These are phyloP conservation scores for Ophiostoma sp. DNA, from an alignment of 2,329 filamentous ascomycete species.

Conservation along the genomic window DNA sequence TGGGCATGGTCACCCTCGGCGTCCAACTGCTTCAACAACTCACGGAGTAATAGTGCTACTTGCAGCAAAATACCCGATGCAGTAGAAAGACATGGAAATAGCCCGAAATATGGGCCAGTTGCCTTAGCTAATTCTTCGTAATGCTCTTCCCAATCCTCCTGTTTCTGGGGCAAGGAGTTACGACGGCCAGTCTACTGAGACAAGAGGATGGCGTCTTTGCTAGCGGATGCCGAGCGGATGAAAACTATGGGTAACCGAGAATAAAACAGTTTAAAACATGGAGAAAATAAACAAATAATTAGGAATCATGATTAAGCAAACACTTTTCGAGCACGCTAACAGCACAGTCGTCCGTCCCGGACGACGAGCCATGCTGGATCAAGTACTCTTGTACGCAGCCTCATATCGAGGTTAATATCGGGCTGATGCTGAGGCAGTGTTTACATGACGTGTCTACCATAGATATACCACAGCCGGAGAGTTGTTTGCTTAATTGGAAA, in stretches of 20 bases:
- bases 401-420: not conserved
- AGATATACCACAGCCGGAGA: not conserved
- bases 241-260: not conserved
- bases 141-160: not conserved
- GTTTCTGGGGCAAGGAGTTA: not conserved
- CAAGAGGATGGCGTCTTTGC: constrained; percentile 4
- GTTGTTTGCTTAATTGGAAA: not conserved
- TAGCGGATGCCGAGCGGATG: not conserved
- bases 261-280: not conserved
- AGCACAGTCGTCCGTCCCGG: not conserved
- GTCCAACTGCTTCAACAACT: no score
- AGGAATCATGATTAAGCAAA: not conserved
- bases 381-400: not conserved
- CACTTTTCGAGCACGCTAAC: not conserved
- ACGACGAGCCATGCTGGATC: not conserved
- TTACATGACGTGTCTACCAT: not conserved
- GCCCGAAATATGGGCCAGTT: not conserved
- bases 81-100: constrained; percentile 3
- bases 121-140: not conserved
- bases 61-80: not conserved
- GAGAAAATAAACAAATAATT: not conserved
- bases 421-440: not conserved
- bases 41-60: not conserved
- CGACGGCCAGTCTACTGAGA: not conserved
- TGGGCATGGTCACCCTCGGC: no score